A percentile compares a stretch with the other conserved stretches of the same genome.
These are phyloP conservation scores for Silene uniflora DNA, from an alignment of 148 eudicot genomes.

Conservation along the genomic window DNA sequence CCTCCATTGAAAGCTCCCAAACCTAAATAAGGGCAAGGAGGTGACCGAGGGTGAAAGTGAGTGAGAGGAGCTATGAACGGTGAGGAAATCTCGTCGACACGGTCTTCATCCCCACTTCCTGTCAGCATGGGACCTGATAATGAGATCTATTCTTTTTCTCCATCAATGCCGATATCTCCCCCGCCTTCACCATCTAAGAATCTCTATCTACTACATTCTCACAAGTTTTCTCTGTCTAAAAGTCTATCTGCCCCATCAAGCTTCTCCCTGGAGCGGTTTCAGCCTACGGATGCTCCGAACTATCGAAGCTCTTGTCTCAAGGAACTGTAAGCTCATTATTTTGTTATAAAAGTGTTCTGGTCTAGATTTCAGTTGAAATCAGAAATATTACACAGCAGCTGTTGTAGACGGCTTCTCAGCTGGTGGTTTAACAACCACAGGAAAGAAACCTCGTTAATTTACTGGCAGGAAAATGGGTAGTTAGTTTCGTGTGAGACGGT, in stretches of 20 bases:
- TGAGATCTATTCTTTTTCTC: slow-evolving; percentile 21
- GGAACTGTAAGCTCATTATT: slow-evolving; percentile 24
- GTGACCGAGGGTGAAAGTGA: not conserved
- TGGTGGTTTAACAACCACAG: too few species aligned
- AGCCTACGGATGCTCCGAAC: not conserved
- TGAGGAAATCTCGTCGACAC: slow-evolving; percentile 2
- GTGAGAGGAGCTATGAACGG: slow-evolving; percentile 17
- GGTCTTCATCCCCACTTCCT: slow-evolving; percentile 24
- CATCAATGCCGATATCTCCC: slow-evolving; percentile 4
- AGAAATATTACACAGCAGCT: not conserved
- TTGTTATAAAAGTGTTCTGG: not conserved
- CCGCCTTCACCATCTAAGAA: slow-evolving; percentile 14
- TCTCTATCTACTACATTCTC: slow-evolving; percentile 6
- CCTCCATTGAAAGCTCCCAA: slow-evolving; percentile 13
- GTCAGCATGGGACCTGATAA: slow-evolving; percentile 28
- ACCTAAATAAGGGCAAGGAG: not conserved
- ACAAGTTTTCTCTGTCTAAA: not conserved
- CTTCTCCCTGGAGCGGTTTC: slow-evolving; percentile 21
- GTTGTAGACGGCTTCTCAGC: too few species aligned
- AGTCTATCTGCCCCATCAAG: slow-evolving; percentile 12
- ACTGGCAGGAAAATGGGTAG: too few species aligned
- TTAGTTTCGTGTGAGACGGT: too few species aligned
- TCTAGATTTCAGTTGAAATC: not conserved
- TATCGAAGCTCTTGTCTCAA: slow-evolving; percentile 16
- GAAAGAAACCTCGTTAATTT: too few species aligned